Evolutionary conservation across 192 early-diverging fungal genomes (phyloP).

Genomic region (Gonapodya prolifera): DNA sequence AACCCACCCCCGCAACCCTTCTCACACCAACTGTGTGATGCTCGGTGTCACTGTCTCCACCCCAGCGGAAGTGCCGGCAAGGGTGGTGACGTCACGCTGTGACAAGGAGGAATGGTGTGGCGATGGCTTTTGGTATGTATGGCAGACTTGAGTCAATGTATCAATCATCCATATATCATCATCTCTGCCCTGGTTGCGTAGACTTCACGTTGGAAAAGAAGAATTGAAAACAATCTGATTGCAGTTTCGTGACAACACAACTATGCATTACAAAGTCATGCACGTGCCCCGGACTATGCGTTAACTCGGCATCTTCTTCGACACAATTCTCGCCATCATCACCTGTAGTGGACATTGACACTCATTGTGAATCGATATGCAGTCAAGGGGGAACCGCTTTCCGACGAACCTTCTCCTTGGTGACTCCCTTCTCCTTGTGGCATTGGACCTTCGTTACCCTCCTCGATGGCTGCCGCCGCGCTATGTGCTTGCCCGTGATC

Average conservation of each 20-base stretch:
- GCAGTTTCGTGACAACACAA: background rate
- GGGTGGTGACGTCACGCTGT: background rate
- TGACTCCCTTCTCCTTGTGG: background rate
- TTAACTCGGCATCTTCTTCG: background rate
- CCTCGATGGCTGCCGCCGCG: no score
- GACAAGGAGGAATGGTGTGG: background rate
- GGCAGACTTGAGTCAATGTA: no score
- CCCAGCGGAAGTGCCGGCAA: background rate
- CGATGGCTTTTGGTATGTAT: background rate
- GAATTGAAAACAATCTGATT: no score
- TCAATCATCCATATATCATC: no score
- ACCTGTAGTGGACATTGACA: background rate
- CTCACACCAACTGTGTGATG: background rate
- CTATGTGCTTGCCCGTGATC: no score
- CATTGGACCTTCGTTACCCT: background rate
- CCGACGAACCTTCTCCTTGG: constrained; percentile 3
- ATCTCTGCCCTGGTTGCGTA: no score
- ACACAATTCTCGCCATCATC: background rate
- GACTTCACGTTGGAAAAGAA: no score
- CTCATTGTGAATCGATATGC: background rate
- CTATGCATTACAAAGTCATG: background rate
- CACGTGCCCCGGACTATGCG: no score
- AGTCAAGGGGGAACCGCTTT: background rate
- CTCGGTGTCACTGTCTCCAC: background rate
- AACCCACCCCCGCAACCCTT: background rate